Evolutionary conservation across 768 basidiomycete genomes (phyloP).

Genomic region (Lactifluus hygrophoroides): DNA sequence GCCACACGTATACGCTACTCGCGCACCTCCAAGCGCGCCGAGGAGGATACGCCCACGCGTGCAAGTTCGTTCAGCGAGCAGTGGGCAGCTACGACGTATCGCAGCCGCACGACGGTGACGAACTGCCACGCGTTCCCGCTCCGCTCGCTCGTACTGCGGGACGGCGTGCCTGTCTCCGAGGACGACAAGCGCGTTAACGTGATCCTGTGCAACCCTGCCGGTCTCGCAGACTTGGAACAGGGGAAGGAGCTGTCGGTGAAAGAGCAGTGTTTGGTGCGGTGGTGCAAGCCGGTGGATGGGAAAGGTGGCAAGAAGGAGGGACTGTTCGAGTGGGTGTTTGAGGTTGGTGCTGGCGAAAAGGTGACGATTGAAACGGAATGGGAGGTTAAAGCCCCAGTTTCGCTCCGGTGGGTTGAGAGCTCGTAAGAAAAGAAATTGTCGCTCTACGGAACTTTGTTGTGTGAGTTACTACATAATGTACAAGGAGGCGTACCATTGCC

Average conservation of each 20-base stretch:
- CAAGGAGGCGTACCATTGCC: no score
- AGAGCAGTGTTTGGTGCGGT: constrained; percentile 27
- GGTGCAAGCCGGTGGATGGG: constrained; percentile 33
- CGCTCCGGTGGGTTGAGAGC: constrained; percentile 23
- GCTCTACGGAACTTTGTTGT: no score
- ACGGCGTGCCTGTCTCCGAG: constrained; percentile 35
- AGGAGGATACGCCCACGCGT: constrained; percentile 21
- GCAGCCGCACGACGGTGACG: constrained; percentile 31
- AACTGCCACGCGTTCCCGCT: constrained; percentile 42
- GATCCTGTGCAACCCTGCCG: constrained; percentile 38
- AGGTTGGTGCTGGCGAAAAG: constrained; percentile 35
- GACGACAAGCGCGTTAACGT: constrained; percentile 36
- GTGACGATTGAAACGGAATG: constrained; percentile 40
- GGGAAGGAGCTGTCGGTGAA: constrained; percentile 31
- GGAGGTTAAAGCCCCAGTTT: constrained; percentile 41
- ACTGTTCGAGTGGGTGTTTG: constrained; percentile 46
- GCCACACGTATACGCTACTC: constrained; percentile 32
- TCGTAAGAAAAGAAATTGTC: no score
- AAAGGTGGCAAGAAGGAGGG: constrained; percentile 49
- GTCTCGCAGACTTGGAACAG: constrained; percentile 38
- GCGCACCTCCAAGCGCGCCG: constrained; percentile 32
- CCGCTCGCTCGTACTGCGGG: constrained; percentile 37
- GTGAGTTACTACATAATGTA: no score
- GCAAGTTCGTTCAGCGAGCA: constrained; percentile 38
- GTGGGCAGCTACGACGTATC: constrained; percentile 37